Evolutionary conservation across 2,329 filamentous ascomycete genomes (phyloP), one percentile per base, ranked within the genome.

Genomic region (Thelonectria olida): DNA sequence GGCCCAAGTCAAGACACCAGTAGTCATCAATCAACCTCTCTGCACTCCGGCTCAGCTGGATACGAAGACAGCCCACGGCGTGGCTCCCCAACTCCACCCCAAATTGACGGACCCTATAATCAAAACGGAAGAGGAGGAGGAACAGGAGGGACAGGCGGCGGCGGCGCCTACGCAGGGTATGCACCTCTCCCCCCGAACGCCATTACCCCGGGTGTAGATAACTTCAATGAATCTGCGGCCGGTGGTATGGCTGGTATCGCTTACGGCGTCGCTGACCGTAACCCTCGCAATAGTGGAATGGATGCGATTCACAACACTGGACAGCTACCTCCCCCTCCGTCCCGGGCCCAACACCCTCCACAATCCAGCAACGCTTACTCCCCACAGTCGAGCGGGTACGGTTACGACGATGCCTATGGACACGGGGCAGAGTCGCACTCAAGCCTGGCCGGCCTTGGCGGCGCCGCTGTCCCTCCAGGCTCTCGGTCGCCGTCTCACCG

Each of bases 181-280:
- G 66, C 59, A 17, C 63, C 67, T 23, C 67, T 62, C 39, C 62
- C 64, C 20, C 62, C 62, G 7, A 67, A 73, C 66, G 82, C 78
- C 69, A 77, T 81, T 57, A 90, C 88, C 1, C 87, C 88, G 2
- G 89, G 87, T 31, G 83, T 86, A 62, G 89, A 92, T 77, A 92
- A 92, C 73, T 86, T 90, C 65, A 83, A 89, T 62, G 81, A 86
- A 50, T 75, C 80, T 38, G 86, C 90, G 15, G 82, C 84, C 20
- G 90, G 88, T 67, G 90, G 88, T 57, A 88, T 92, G 75, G 82
- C 88, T 27, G 89, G 88, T 55, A 86, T 92, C 61, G 89, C 90
- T 38, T 82, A 88, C 69, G 86, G 81, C 56, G 85, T 91, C 49
- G 89, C 90, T 50, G 88, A 90, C 68, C 83, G 82, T 52, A 86